phyloP scores from a whole-genome alignment of 2,329 filamentous ascomycete genomes.

The Huntiella abstrusa region DNA sequence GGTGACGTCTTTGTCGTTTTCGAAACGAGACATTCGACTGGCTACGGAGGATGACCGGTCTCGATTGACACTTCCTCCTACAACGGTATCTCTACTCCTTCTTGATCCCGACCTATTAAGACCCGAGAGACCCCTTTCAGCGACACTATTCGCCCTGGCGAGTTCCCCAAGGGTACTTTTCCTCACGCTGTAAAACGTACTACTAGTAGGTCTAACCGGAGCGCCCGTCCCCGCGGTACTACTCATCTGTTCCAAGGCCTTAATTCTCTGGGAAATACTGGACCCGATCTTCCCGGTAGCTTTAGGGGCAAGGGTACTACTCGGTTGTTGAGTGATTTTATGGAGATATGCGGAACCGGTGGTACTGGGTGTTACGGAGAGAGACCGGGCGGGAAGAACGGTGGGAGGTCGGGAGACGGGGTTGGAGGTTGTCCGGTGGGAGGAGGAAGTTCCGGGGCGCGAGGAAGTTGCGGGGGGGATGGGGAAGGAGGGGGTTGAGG shows the following conservation, averaged over 20 bases:
- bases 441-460: constrained; percentile 14
- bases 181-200: constrained; percentile 41
- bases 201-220: constrained; percentile 24
- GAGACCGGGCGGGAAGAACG: constrained; percentile 26
- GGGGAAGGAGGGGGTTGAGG: constrained; percentile 47
- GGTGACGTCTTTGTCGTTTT: constrained; percentile 67
- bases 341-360: constrained; percentile 34
- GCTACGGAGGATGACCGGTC: constrained; percentile 35
- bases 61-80: constrained; percentile 19
- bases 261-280: constrained; percentile 81
- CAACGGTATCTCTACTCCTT: constrained; percentile 28
- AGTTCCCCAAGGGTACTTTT: constrained; percentile 23
- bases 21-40: constrained; percentile 37
- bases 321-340: constrained; percentile 32
- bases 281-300: constrained; percentile 65
- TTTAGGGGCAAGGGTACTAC: constrained; percentile 37
- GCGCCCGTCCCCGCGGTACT: constrained; percentile 14
- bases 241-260: constrained; percentile 69
- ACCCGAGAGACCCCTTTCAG: constrained; percentile 23
- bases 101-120: constrained; percentile 20
- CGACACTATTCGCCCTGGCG: constrained; percentile 26
- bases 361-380: constrained; percentile 23
- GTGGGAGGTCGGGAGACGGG: constrained; percentile 20
- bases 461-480: constrained; percentile 14
- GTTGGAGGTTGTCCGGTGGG: constrained; percentile 30